These are phyloP conservation scores for Plasmodiophora brassicae DNA, from an alignment of 208 protist species.

Conservation along the genomic window DNA sequence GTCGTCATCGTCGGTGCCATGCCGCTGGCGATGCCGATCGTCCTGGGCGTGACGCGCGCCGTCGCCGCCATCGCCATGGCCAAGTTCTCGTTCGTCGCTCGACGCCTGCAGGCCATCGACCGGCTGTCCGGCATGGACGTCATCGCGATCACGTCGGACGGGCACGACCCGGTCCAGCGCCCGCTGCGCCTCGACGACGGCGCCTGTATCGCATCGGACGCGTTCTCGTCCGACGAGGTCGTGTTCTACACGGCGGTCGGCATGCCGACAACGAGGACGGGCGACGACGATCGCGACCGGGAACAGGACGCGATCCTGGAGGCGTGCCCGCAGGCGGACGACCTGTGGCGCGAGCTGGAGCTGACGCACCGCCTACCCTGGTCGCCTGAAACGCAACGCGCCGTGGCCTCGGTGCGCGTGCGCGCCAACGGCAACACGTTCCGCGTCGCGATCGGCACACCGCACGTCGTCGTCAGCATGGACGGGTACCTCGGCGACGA, in stretches of 20 bases:
- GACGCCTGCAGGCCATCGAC: not conserved
- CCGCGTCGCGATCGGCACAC: not conserved
- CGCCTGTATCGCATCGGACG: not conserved
- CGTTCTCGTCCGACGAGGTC: not conserved
- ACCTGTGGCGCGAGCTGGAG: not conserved
- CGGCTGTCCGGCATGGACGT: not conserved
- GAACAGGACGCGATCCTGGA: too few species aligned
- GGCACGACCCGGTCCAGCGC: not conserved
- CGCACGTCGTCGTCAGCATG: not conserved
- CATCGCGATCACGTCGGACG: not conserved
- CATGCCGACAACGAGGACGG: not conserved
- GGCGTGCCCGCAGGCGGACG: not conserved
- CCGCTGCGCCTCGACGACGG: not conserved
- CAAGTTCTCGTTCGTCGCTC: not conserved
- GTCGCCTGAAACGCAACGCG: not conserved
- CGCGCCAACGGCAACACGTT: conserved; percentile 29
- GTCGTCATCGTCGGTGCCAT: conserved; percentile 4
- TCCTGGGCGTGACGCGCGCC: not conserved
- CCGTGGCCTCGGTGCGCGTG: not conserved
- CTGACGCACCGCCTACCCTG: not conserved
- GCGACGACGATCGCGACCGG: not conserved
- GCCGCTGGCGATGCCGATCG: not conserved
- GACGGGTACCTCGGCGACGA: not conserved
- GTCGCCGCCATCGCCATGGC: not conserved
- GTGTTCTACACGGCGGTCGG: conserved; percentile 6